Percentiles rank a stretch among this genome's conserved stretches.
Conservation (phyloP, 2,329 filamentous ascomycete genomes). For the Dactylonectria estremocensis region DNA sequence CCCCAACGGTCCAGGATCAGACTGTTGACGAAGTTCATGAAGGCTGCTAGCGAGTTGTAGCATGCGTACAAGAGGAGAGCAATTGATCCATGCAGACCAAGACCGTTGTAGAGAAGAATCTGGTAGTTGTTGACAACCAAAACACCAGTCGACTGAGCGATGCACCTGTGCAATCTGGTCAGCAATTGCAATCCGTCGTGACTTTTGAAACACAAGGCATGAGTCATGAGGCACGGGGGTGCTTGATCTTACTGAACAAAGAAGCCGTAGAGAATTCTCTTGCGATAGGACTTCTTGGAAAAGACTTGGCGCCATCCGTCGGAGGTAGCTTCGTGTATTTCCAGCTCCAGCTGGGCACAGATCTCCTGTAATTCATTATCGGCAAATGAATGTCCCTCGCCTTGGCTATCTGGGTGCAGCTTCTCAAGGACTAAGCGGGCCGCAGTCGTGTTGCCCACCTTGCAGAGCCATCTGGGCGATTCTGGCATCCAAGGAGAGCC, state of each 20-base stretch:
- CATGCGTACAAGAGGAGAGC: constrained; percentile 1
- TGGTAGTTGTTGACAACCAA: constrained; percentile 19
- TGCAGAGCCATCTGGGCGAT: constrained; percentile 10
- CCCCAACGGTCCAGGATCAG: constrained; percentile 10
- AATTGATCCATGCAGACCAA: constrained; percentile 1
- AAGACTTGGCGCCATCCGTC: not conserved
- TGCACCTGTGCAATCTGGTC: not conserved
- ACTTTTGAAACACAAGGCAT: constrained; percentile 10
- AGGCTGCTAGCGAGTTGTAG: constrained; percentile 3
- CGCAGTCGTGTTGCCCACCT: not conserved
- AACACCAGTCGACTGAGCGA: constrained; percentile 18
- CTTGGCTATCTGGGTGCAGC: not conserved
- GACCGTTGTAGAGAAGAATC: constrained; percentile 14
- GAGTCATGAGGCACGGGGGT: too few relatives aligned
- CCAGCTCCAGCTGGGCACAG: constrained; percentile 3
- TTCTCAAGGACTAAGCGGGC: not conserved
- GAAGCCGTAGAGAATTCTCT: constrained; percentile 9
- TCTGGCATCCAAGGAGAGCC: constrained; percentile 3
- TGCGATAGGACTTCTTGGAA: not conserved
- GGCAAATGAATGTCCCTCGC: not conserved
- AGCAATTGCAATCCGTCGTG: not conserved
- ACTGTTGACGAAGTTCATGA: constrained; percentile 1
- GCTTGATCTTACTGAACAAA: constrained; percentile 7
- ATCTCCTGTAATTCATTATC: constrained; percentile 11
- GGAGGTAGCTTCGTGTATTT: not conserved